Evolutionary conservation across 495 filamentous ascomycete genomes (phyloP), one percentile per base, ranked within the genome.

Genomic region (Hypomontagnella submonticulosa): DNA sequence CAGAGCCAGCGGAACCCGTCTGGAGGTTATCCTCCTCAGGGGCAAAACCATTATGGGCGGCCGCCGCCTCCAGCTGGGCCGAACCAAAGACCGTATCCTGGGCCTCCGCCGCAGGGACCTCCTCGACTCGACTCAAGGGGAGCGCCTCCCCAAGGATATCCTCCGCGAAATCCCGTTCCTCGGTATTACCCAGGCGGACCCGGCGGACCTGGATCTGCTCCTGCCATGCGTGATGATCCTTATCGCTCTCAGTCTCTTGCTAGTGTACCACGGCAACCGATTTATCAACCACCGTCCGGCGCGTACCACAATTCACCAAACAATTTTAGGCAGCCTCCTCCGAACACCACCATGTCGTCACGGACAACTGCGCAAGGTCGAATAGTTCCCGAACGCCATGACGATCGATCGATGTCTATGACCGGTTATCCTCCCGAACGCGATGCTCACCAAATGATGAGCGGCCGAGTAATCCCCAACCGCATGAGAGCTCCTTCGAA

Each of bases 391-490:
- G 93, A 97, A 66, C 86, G 92, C 47, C 90, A 95, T 71, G 89
- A 98, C 71, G 93, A 97, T 71, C 85, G 96, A 48, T 87, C 95
- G 48, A 98, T 98, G 95, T 96, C 94, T 23, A 88, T 99, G 87
- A 93, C 88, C 12, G 90, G 90, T 2, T 97, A 97, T 73, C 83
- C 88, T 18, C 75, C 79, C 12, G 91, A 94, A 61, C 83, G 86
- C 46, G 92, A 98, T 57, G 82, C 89, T 57, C 83, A 88, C 55
- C 95, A 97, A 70, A 97, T 92, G 16, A 91, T 90, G 84, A 97
- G 90, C 67, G 96, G 96, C 50, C 85, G 96, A 56, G 83, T 96
- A 0, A 97, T 99, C 69, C 96, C 84, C 4, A 84, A 83, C 55
- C 75, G 83, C 36, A 63, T 57, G 65, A 82, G 80, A 57, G 78